Conservation (phyloP, 1,284 basidiomycete species). For the Dichomitus squalens region DNA sequence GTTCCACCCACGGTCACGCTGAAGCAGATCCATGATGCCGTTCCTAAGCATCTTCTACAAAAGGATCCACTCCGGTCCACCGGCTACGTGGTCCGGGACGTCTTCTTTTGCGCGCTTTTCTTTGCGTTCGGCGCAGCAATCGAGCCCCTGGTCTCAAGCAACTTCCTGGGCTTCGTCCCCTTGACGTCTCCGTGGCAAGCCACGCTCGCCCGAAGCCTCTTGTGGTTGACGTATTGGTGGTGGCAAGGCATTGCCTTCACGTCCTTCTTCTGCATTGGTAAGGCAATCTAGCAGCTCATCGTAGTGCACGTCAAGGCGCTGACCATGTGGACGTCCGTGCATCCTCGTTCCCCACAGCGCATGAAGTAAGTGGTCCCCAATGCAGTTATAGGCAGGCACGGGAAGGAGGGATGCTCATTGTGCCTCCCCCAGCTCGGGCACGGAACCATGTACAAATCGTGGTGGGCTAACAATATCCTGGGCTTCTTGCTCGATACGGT, state of each 20-base stretch:
- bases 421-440: conserved; percentile 38
- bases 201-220: conserved; percentile 26
- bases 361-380: conserved; percentile 30
- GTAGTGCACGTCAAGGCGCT: conserved; percentile 1
- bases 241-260: conserved; percentile 52
- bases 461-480: conserved; percentile 38
- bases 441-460: conserved; percentile 39
- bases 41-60: conserved; percentile 55
- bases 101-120: conserved; percentile 41
- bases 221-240: conserved; percentile 51
- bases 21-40: conserved; percentile 48
- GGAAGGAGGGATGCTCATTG: conserved; percentile 17
- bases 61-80: conserved; percentile 38
- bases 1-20: conserved; percentile 45
- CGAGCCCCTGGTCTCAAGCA: conserved; percentile 30
- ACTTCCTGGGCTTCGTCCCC: conserved; percentile 26
- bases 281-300: conserved; percentile 13
- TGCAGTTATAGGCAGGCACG: conserved; percentile 21
- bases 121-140: conserved; percentile 45
- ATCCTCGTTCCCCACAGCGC: conserved; percentile 22
- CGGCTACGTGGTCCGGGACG: conserved; percentile 45
- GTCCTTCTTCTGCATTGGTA: conserved; percentile 53
- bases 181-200: conserved; percentile 24
- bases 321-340: neutral
- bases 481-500: conserved; percentile 49